A percentile compares a stretch with the other conserved stretches of the same genome.
Evolutionary conservation across 2,329 filamentous ascomycete genomes (phyloP).

Genomic region (Rhexocercosporidium sp.): DNA sequence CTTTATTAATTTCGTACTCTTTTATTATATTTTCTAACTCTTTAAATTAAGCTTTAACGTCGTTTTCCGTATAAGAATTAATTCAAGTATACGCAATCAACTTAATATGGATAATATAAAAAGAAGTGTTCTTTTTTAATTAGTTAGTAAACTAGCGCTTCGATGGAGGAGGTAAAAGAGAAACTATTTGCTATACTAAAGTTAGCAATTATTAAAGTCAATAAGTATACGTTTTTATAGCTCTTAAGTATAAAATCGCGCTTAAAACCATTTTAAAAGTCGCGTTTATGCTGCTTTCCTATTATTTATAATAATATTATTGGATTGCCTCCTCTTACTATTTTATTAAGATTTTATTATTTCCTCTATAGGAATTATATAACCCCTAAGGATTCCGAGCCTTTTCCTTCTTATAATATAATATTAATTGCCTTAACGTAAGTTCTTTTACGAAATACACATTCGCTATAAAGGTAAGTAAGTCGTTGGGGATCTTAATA

Average conservation of each 20-base stretch:
- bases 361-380: not conserved
- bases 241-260: not conserved
- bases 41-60: too few relatives aligned
- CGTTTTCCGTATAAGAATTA: too few relatives aligned
- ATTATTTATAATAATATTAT: slow-evolving; percentile 14
- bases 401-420: not conserved
- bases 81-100: too few relatives aligned
- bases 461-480: not conserved
- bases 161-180: not conserved
- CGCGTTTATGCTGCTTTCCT: not conserved
- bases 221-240: not conserved
- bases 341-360: not conserved
- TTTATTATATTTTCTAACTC: too few relatives aligned
- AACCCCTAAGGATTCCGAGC: not conserved
- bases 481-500: not conserved
- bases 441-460: too few relatives aligned
- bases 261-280: not conserved
- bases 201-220: not conserved
- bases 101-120: too few relatives aligned
- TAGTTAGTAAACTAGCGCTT: too few relatives aligned
- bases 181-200: not conserved
- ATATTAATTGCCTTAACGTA: not conserved
- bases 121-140: too few relatives aligned
- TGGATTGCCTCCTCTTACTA: too few relatives aligned
- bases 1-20: too few relatives aligned